Conservation (phyloP, 2,329 filamentous ascomycete species). For the Hypoxylon sp. region DNA sequence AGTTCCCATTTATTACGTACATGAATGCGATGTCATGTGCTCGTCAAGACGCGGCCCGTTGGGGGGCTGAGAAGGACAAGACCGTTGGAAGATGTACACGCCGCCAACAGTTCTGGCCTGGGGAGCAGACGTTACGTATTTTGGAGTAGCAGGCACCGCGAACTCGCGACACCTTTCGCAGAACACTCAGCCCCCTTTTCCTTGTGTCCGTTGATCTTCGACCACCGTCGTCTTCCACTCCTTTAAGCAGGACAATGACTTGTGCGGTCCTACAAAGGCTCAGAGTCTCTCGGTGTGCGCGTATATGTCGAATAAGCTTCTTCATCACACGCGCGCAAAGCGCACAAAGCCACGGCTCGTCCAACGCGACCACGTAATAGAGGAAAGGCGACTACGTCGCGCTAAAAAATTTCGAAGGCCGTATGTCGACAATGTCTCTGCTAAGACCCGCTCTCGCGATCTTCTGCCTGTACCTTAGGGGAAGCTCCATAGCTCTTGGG, state of each 20-base stretch:
- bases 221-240: background rate
- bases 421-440: background rate
- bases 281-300: background rate
- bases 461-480: background rate
- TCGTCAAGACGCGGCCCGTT: background rate
- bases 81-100: background rate
- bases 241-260: background rate
- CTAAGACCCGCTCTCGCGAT: background rate
- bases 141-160: background rate
- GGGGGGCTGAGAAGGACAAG: background rate
- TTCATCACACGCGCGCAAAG: conserved; percentile 28
- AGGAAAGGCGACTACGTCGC: conserved; percentile 1
- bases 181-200: background rate
- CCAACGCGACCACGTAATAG: conserved; percentile 14
- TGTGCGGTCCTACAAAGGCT: background rate
- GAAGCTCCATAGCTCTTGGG: background rate
- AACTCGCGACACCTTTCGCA: background rate
- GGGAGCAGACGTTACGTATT: background rate
- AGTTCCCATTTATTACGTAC: conserved; percentile 14
- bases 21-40: conserved; percentile 8
- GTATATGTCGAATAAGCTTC: conserved; percentile 27
- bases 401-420: background rate
- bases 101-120: background rate
- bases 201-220: background rate
- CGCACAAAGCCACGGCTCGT: conserved; percentile 15